Evolutionary conservation across 495 filamentous ascomycete species (phyloP), one percentile per base, ranked within the genome.

Genomic region (Lentithecium fluviatile): DNA sequence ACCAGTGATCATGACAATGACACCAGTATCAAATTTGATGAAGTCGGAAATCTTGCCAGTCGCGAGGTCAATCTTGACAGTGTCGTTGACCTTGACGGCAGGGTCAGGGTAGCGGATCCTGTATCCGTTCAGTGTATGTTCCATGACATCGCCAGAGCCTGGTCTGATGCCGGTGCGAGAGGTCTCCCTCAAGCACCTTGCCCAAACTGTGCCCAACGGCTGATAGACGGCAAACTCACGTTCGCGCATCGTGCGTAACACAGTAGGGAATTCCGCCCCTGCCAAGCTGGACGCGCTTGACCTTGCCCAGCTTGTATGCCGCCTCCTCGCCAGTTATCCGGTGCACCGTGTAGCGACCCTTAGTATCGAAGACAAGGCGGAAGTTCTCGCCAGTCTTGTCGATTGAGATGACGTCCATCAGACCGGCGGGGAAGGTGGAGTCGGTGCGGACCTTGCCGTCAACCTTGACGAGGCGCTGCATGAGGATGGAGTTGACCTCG

Each of bases 211-310:
- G 88, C 91, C 91, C 90, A 95, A 95, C 91, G 91, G 85, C 91
- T 95, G 91, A 95, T 87, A 89, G 91, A 64, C 88, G 84, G 87
- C 51, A 85, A 77, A 88, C 92, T 94, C 81, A 97, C 92, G 95
- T 98, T 89, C 94, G 86, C 80, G 95, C 94, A 90, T 98, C 94
- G 86, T 97, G 95, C 90, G 95, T 97, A 88, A 97, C 94, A 89
- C 97, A 96, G 90, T 95, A 97, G 89, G 94, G 94, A 84, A 98
- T 94, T 80, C 93, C 94, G 80, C 94, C 95, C 78, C 89, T 90
- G 84, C 94, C 95, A 71, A 98, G 86, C 83, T 98, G 95, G 43
- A 97, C 94, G 69, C 91, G 84, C 89, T 96, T 97, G 82, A 97
- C 95, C 83, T 97, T 98, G 80, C 91, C 91, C 63, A 98, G 84